Base-by-base conservation (phyloP, 2,329 filamentous ascomycete species). In the Fusarium gaditjirri region DNA sequence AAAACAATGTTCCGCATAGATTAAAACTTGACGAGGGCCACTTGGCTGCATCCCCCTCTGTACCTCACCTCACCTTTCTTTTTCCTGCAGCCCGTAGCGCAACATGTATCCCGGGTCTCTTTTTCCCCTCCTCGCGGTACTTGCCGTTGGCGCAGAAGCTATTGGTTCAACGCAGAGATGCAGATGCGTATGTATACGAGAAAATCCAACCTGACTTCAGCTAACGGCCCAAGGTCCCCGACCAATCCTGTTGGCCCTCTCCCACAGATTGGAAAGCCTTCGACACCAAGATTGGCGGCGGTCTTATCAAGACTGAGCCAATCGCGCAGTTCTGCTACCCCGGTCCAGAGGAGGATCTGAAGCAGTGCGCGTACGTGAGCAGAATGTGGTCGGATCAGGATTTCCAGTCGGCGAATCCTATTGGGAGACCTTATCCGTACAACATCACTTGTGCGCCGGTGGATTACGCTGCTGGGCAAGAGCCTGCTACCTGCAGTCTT, bases 341-440 rank as follows among this genome's bases (percentile, higher is more conserved):
- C 4, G 70, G 70, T n/a, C 55, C 61, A 8, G 41, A 14, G 2
- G 10, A 72, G 23, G 65, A 72, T 41, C 42, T 72, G 6, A 42
- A 59, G 7, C 53, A 72, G 5, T 72, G 70, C 27, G 65, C 59
- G 1, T 61, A 72, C 21, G 65, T 72, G 21, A 72, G 42, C 19
- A 61, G 70, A 42, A 72, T 72, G 70, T 72, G 70, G 70, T 61
- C 70, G 17, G 70, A 72, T 33, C 70, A 72, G 25, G 60, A 72
- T 41, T 72, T 72, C 12, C 70, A 72, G 21, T 66, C 70, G 0
- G 70, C 65, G 16, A 49, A 72, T 55, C 70, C 70, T 7, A 66
- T 72, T 16, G 70, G 70, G 8, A 72, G 70, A 31, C 64, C 70
- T 16, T 72, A 72, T 47, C 70, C 70, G 6, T 70, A 72, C n/a